Evolutionary conservation across 768 basidiomycete species (phyloP).

Genomic region (Mrakia hoshinonis): DNA sequence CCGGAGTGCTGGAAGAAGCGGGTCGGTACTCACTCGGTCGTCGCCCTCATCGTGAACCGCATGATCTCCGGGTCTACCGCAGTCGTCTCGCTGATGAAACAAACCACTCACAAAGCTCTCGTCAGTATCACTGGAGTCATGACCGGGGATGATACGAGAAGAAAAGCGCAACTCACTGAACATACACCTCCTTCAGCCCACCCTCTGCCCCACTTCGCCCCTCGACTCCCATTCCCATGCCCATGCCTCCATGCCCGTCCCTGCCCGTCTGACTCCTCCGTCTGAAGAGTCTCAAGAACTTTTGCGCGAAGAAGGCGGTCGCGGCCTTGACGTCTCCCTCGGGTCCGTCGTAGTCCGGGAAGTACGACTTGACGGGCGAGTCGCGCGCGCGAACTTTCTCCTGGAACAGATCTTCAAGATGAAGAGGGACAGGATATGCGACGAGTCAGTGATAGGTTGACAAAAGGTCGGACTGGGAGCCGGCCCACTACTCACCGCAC

Average conservation of each 20-base stretch:
- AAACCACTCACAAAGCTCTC: too few species aligned
- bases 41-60: background rate
- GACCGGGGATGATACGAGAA: too few species aligned
- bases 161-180: background rate
- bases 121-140: too few species aligned
- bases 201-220: background rate
- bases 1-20: background rate
- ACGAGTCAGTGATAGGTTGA: too few species aligned
- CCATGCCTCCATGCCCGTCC: background rate
- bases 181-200: background rate
- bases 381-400: background rate
- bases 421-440: too few species aligned
- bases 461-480: too few species aligned
- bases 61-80: background rate
- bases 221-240: background rate
- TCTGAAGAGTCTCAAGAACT: constrained; percentile 13
- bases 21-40: background rate
- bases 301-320: background rate
- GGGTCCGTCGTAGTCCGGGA: background rate
- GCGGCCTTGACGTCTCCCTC: constrained; percentile 2
- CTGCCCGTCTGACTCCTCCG: background rate
- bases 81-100: background rate
- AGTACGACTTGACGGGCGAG: background rate
- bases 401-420: background rate
- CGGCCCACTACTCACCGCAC: background rate